These are phyloP conservation scores for Magnaporthales sp. DNA, from an alignment of 2,329 filamentous ascomycete species.

Conservation along the genomic window DNA sequence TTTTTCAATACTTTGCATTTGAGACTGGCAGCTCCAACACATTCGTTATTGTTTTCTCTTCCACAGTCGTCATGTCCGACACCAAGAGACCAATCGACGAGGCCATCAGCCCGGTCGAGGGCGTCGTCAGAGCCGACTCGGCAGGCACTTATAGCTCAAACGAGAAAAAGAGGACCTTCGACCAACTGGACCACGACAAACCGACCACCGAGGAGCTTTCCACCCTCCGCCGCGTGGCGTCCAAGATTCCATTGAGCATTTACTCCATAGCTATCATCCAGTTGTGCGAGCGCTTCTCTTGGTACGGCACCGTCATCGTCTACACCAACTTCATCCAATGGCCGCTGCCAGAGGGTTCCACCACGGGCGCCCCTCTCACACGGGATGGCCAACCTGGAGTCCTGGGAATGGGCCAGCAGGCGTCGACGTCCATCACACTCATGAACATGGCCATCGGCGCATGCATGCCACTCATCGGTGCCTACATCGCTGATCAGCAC, in stretches of 20 bases:
- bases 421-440: constrained; percentile 18
- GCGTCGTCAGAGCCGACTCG: neutral
- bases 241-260: constrained; percentile 48
- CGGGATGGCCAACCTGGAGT: constrained; percentile 37
- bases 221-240: constrained; percentile 44
- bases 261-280: constrained; percentile 61
- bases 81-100: neutral
- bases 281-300: constrained; percentile 64
- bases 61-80: neutral
- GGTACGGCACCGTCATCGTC: constrained; percentile 58
- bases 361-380: constrained; percentile 37
- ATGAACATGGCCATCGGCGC: constrained; percentile 46
- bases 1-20: neutral
- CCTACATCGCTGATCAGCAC: constrained; percentile 40
- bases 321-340: constrained; percentile 56
- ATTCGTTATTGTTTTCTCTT: neutral
- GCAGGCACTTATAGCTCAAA: neutral
- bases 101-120: neutral
- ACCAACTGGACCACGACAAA: constrained; percentile 11
- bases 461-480: constrained; percentile 24
- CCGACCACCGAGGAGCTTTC: constrained; percentile 43
- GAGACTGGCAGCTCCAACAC: neutral
- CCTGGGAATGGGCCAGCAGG: constrained; percentile 38
- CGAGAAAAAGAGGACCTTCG: neutral
- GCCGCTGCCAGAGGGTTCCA: constrained; percentile 43